These are phyloP conservation scores for Hymenoscyphus albidus DNA, from an alignment of 2,329 filamentous ascomycete species.

Conservation along the genomic window DNA sequence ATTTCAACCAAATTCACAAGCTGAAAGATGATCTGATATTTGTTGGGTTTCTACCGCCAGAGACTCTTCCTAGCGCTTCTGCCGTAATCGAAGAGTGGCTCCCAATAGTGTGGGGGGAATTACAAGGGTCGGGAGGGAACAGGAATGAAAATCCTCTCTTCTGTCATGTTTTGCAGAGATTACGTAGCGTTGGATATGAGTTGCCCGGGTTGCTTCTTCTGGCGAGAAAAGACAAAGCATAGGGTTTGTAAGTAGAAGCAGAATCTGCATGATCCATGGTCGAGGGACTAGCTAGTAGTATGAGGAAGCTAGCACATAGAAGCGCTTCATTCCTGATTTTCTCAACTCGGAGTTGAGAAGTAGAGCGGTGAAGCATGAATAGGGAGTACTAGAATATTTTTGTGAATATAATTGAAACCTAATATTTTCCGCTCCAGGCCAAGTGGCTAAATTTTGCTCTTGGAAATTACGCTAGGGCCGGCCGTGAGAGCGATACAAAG, in stretches of 20 bases:
- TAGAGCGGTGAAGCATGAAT: neutral
- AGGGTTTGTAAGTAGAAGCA: neutral
- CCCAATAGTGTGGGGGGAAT: neutral
- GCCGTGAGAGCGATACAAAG: neutral
- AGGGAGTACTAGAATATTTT: neutral
- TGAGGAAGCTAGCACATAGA: too few relatives aligned
- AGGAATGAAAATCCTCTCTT: neutral
- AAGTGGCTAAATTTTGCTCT: neutral
- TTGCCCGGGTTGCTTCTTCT: neutral
- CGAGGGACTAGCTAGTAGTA: neutral
- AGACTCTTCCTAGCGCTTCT: neutral
- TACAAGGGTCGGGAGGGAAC: neutral
- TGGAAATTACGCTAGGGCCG: neutral
- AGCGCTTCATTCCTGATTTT: too few relatives aligned
- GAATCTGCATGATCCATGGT: neutral
- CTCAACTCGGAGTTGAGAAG: too few relatives aligned
- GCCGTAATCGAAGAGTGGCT: slow-evolving; percentile 3
- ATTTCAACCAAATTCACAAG: slow-evolving; percentile 1
- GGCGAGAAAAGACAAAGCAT: neutral
- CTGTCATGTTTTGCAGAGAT: neutral
- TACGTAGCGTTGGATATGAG: neutral
- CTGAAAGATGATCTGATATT: neutral
- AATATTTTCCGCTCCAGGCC: neutral
- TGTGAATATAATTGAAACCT: neutral
- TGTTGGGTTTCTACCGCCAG: neutral